Evolutionary conservation across 768 basidiomycete genomes (phyloP), one percentile per base, ranked within the genome.

Genomic region (Neoboletus subvelutipes): DNA sequence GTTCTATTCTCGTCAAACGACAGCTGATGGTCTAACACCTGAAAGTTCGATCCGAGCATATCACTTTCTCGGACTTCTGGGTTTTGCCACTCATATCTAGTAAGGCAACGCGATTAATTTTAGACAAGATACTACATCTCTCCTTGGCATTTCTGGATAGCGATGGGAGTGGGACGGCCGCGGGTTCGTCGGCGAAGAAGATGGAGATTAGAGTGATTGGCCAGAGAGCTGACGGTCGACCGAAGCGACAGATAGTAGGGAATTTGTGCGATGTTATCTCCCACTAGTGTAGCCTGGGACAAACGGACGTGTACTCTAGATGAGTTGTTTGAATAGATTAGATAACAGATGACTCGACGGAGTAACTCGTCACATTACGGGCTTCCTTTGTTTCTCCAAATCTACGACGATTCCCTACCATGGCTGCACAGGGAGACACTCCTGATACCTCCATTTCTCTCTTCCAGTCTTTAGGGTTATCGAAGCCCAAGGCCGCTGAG

Each of bases 401-500:
- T 39, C 41, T 36, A 24, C 45, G 7, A 18, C 56, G 39, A 59
- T 50, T 37, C 36, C 12, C 45, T 4, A 29, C 37, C 42, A 69
- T 68, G 67, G 9, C 58, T 18, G 45, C 51, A n/a, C 59, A 63
- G 50, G 58, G 33, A 47, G 61, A 56, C 20, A 20, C 55, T 26
- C 22, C 53, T 12, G 64, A 65, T 22, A 22, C 45, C n/a, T 57
- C 39, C 34, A 49, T 54, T 42, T 28, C 71, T 20, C 77, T 88
- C 37, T 94, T 95, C 78, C 82, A 85, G 69, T 81, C 85, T 37
- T 86, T 94, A 55, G 92, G 91, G 26, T 77, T 97, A 43, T 77
- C 86, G 41, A 79, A 84, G 57, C 75, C 87, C 51, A 92, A 93
- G 70, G 90, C 94, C 1, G 80, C 81, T 11, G 93, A 97, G 65